Conservation (phyloP, 345 rosid species). For the Lepidium aucheri region DNA sequence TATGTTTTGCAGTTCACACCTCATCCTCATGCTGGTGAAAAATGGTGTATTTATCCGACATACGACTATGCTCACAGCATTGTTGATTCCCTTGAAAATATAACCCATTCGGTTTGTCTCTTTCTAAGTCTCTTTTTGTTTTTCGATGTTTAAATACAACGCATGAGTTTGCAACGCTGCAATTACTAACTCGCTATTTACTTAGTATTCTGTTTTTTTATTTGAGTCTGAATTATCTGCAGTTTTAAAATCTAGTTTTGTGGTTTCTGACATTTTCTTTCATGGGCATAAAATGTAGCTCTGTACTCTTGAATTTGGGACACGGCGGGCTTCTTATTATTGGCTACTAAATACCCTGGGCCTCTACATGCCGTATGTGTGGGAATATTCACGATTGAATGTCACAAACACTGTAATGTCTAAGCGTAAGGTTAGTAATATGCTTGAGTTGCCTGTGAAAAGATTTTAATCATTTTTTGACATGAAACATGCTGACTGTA, state of each 20-base stretch:
- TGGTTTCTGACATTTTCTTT: not conserved
- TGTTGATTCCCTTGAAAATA: constrained; percentile 89
- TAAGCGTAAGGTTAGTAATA: constrained; percentile 69
- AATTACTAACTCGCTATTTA: not conserved
- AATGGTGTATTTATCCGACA: constrained; percentile 62
- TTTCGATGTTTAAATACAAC: not conserved
- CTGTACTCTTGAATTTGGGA: constrained; percentile 43
- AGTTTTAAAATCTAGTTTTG: not conserved
- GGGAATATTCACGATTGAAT: constrained; percentile 94
- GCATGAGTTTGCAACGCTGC: not conserved
- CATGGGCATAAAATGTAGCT: constrained; percentile 11
- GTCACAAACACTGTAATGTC: constrained; percentile 89
- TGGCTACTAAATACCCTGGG: constrained; percentile 72
- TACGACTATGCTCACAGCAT: constrained; percentile 65
- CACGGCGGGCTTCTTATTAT: constrained; percentile 85
- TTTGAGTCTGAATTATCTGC: not conserved
- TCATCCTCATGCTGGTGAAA: constrained; percentile 95
- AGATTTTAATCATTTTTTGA: not conserved
- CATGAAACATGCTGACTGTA: not conserved
- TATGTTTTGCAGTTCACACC: constrained; percentile 56
- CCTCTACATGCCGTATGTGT: constrained; percentile 84
- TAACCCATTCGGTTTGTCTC: constrained; percentile 74
- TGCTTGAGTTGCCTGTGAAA: not conserved
- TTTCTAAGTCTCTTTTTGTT: not conserved
- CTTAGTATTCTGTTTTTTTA: too few relatives aligned